Conservation (phyloP, 2,329 filamentous ascomycete species). For the Xylaria digitata region DNA sequence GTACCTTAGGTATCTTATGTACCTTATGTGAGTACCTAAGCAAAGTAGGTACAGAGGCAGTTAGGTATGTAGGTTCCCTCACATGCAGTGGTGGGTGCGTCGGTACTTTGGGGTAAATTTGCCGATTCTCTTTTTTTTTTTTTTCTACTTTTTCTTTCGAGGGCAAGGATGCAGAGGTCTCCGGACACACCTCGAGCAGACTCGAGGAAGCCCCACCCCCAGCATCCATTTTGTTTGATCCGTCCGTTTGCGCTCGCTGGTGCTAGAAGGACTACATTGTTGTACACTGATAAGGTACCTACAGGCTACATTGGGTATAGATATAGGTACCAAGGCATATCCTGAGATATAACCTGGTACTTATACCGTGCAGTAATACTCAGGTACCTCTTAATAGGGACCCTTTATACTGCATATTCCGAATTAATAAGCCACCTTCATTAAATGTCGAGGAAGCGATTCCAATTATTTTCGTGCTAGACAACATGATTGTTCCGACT, state of each 20-base stretch:
- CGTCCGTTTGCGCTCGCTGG: slow-evolving; percentile 21
- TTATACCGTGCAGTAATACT: too few species aligned
- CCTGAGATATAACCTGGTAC: too few species aligned
- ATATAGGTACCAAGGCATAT: too few species aligned
- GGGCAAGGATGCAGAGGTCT: background rate
- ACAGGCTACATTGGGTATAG: too few species aligned
- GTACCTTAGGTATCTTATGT: background rate
- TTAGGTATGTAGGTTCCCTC: background rate
- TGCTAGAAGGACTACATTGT: slow-evolving; percentile 8
- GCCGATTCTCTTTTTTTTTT: slow-evolving; percentile 3
- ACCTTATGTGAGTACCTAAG: background rate
- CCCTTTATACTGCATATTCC: too few species aligned
- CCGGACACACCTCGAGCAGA: slow-evolving; percentile 1
- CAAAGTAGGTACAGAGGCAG: background rate
- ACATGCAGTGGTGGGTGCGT: too few species aligned
- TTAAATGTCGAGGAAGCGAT: too few species aligned
- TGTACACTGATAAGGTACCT: too few species aligned
- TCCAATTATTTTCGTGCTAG: too few species aligned
- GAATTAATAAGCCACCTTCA: too few species aligned
- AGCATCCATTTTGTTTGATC: slow-evolving; percentile 27
- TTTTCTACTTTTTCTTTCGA: slow-evolving; percentile 10
- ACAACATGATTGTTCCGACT: too few species aligned
- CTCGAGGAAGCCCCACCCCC: slow-evolving; percentile 22
- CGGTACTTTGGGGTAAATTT: slow-evolving; percentile 20
- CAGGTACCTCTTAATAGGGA: too few species aligned